These are phyloP conservation scores for Vitis vinifera DNA, from an alignment of 164 flowering plant genomes.

Conservation along the genomic window DNA sequence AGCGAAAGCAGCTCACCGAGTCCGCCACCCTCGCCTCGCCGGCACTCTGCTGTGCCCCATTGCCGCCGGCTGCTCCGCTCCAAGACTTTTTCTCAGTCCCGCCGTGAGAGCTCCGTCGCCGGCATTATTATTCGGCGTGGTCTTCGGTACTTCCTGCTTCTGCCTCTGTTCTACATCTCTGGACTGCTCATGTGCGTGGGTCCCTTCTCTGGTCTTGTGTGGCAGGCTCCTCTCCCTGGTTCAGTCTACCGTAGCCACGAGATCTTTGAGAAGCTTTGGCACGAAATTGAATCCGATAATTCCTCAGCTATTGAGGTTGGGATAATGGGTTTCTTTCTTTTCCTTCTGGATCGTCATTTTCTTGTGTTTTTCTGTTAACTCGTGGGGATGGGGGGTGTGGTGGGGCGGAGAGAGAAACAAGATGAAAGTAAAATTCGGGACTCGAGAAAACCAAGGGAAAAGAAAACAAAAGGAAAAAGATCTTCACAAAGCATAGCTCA, in stretches of 20 bases:
- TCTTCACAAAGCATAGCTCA: not conserved
- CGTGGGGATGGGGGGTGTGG: no score
- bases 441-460: not conserved
- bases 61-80: conserved; percentile 39
- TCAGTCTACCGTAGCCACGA: conserved; percentile 71
- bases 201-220: conserved; percentile 43
- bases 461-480: not conserved
- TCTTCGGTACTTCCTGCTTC: conserved; percentile 46
- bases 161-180: conserved; percentile 52
- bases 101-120: conserved; percentile 16
- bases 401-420: no score
- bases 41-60: conserved; percentile 17
- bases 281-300: conserved; percentile 56
- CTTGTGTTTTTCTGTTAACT: not conserved
- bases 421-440: no score
- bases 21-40: conserved; percentile 50
- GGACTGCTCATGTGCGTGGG: conserved; percentile 61
- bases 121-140: conserved; percentile 29
- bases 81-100: conserved; percentile 24
- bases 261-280: conserved; percentile 61
- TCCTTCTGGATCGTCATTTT: not conserved
- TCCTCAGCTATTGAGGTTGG: conserved; percentile 63
- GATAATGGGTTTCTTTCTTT: not conserved
- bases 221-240: conserved; percentile 54
- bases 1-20: conserved; percentile 38